Conservation (phyloP, 2,329 filamentous ascomycete species). For the Sclerotinia sclerotiorum region DNA sequence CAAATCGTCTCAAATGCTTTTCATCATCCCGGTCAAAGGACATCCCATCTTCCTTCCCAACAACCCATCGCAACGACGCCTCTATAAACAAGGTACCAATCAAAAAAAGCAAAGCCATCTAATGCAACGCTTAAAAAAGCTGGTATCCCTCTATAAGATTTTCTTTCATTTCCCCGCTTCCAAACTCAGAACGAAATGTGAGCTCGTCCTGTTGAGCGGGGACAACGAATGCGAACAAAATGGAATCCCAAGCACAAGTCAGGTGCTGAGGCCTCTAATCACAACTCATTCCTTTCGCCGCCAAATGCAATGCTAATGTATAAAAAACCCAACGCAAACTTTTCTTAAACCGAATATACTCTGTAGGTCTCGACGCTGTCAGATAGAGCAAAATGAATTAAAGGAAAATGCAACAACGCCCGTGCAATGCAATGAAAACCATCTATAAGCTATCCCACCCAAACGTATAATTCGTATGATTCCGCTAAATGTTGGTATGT, state of each 20-base stretch:
- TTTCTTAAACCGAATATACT: constrained; percentile 15
- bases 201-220: not conserved
- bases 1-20: constrained; percentile 18
- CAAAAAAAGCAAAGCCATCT: constrained; percentile 21
- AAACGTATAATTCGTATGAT: constrained; percentile 30
- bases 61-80: constrained; percentile 18
- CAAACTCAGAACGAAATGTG: constrained; percentile 11
- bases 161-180: constrained; percentile 10
- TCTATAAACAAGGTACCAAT: constrained; percentile 21
- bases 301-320: constrained; percentile 23
- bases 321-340: constrained; percentile 20
- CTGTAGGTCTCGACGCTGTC: constrained; percentile 13
- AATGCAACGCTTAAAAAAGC: constrained; percentile 18
- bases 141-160: constrained; percentile 20
- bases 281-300: constrained; percentile 18
- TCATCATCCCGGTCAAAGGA: constrained; percentile 20
- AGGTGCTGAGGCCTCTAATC: not conserved
- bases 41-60: constrained; percentile 13
- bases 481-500: constrained; percentile 36
- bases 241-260: not conserved
- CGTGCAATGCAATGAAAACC: constrained; percentile 24
- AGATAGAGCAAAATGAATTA: constrained; percentile 5
- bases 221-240: constrained; percentile 12
- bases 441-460: constrained; percentile 19
- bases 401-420: constrained; percentile 24